Conservation (phyloP, 257 asterid genomes). For the Primulina eburnea region DNA sequence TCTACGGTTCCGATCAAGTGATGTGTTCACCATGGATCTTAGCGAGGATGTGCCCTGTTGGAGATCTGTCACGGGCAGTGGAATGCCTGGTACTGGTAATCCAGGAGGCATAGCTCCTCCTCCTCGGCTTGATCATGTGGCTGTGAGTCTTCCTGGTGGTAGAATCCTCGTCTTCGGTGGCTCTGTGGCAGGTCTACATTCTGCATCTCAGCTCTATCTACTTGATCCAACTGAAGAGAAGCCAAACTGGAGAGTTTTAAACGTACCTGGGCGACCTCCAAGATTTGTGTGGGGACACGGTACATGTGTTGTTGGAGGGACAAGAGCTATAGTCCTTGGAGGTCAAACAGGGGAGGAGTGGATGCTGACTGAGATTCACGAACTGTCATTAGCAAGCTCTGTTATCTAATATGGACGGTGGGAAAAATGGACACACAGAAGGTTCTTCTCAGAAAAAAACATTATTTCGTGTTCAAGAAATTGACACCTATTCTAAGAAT, state of each 20-base stretch:
- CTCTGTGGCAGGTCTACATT: conserved; percentile 95
- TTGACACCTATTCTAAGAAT: not conserved
- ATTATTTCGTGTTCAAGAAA: conserved; percentile 27
- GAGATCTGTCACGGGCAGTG: conserved; percentile 87
- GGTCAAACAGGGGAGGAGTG: conserved; percentile 96
- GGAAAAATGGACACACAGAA: conserved; percentile 17
- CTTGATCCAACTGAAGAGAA: conserved; percentile 94
- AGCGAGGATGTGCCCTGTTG: conserved; percentile 89
- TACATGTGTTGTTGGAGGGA: conserved; percentile 90
- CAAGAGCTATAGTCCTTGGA: conserved; percentile 86
- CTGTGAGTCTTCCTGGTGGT: conserved; percentile 89
- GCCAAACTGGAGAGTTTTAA: conserved; percentile 93
- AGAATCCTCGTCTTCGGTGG: conserved; percentile 85
- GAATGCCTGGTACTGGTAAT: conserved; percentile 94
- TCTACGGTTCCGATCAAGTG: conserved; percentile 84
- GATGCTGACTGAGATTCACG: conserved; percentile 91
- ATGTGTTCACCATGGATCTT: conserved; percentile 87
- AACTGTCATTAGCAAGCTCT: conserved; percentile 72
- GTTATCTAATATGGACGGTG: conserved; percentile 23
- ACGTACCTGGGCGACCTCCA: conserved; percentile 84
- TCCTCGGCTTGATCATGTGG: conserved; percentile 95
- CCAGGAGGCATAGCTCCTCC: conserved; percentile 97
- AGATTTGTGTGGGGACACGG: conserved; percentile 95
- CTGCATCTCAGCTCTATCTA: conserved; percentile 88
- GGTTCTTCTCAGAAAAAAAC: conserved; percentile 19